phyloP scores from a whole-genome alignment of 2,329 filamentous ascomycete genomes.

The Colletotrichum scovillei region DNA sequence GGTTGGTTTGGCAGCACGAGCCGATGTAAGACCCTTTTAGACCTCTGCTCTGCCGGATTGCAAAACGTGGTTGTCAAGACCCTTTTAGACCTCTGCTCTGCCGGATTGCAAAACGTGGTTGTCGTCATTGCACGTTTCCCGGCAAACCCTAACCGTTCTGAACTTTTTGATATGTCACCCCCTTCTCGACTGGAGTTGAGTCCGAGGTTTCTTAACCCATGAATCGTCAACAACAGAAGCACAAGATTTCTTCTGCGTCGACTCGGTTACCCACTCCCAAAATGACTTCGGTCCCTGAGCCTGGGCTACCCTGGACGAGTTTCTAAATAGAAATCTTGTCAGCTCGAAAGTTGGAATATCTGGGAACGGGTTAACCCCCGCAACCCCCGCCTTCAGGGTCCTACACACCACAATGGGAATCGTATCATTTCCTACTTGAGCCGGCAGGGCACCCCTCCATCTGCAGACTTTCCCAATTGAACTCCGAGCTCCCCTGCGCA shows the following conservation, averaged over 20 bases:
- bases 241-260: conserved; percentile 3
- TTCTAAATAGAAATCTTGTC: background rate
- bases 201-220: background rate
- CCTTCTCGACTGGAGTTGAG: background rate
- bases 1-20: background rate
- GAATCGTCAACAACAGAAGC: background rate
- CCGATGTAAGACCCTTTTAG: conserved; percentile 8
- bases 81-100: conserved; percentile 1
- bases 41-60: conserved; percentile 3
- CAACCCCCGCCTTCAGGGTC: conserved; percentile 28
- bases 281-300: background rate
- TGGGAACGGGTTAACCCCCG: conserved; percentile 10
- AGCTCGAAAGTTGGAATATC: conserved; percentile 10
- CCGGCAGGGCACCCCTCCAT: conserved; percentile 78
- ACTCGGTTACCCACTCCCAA: conserved; percentile 9
- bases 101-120: conserved; percentile 26
- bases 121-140: conserved; percentile 30
- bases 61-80: conserved; percentile 32
- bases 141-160: conserved; percentile 13
- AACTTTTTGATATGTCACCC: background rate
- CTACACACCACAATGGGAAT: conserved; percentile 80
- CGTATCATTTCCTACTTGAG: conserved; percentile 84
- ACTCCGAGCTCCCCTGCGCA: conserved; percentile 90
- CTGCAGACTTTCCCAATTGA: conserved; percentile 76
- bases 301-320: conserved; percentile 11